Evolutionary conservation across 2,329 filamentous ascomycete species (phyloP), one percentile per base, ranked within the genome.

Genomic region (Herpomyces periplanetae): DNA sequence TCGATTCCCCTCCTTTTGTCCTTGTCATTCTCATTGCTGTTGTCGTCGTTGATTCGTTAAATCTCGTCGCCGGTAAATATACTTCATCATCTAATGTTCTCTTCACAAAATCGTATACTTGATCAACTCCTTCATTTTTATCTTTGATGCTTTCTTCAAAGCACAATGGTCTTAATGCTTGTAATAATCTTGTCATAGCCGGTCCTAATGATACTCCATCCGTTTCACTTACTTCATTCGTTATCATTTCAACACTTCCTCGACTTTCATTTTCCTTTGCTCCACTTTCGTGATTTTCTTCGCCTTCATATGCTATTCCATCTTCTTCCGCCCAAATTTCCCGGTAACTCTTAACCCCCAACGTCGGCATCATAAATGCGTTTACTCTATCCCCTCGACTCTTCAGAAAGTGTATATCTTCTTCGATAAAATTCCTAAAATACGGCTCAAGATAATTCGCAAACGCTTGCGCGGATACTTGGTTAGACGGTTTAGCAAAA

Each of bases 301-400:
- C n/a, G n/a, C n/a, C n/a, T n/a, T n/a, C n/a, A n/a, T n/a, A n/a
- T n/a, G n/a, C n/a, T n/a, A n/a, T n/a, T n/a, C n/a, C n/a, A 31
- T 96, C 80, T 34, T 96, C 80, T 27, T 87, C 71, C 0, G 69
- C 63, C 80, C 80, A 96, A 5, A 75, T 47, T 24, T 91, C 73
- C 10, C 53, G 58, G 39, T 91, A 96, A 31, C 69, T 62, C 29
- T 59, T 60, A 35, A 66, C 64, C 17, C 71, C 73, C 10, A 71
- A 58, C 26, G 61, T 60, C 4, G 75, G 71, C 37, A 87, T 69
- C 14, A 73, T 44, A 30, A 88, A 91, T 1, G 75, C 68, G 2
- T 50, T 58, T 10, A 61, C 44, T 14, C 80, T 56, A 36, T 96
- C 73, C 22, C 73, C 69, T 30, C 51, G 25, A 13, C 11, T 6